A percentile compares a stretch with the other conserved stretches of the same genome.
Evolutionary conservation across 768 basidiomycete species (phyloP).

Genomic region (Termitomyces sp.): DNA sequence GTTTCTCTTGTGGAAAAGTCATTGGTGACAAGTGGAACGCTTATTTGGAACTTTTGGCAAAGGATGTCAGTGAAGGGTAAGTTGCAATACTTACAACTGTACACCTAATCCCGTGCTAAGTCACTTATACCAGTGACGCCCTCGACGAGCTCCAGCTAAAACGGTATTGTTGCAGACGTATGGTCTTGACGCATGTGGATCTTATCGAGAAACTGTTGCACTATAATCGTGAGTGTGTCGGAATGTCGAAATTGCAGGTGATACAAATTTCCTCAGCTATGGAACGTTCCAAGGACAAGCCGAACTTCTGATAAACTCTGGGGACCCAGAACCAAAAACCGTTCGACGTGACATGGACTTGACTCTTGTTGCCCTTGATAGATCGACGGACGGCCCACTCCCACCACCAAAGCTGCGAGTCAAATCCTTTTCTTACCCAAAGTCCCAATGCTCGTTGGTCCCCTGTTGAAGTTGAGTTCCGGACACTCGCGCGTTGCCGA

Average conservation of each 20-base stretch:
- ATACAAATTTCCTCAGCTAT: slow-evolving; percentile 26
- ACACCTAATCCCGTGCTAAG: background rate
- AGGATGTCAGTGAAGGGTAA: slow-evolving; percentile 86
- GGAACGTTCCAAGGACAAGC: slow-evolving; percentile 44
- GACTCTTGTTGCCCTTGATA: background rate
- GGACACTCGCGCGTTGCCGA: background rate
- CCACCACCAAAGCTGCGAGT: background rate
- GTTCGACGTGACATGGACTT: background rate
- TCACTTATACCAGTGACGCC: slow-evolving; percentile 58
- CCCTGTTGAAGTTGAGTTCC: background rate
- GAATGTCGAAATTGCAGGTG: background rate
- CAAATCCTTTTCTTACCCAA: background rate
- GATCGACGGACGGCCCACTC: background rate
- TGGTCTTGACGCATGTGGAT: slow-evolving; percentile 97
- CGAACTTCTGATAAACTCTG: slow-evolving; percentile 12
- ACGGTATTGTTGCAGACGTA: slow-evolving; percentile 93
- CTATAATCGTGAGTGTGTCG: slow-evolving; percentile 74
- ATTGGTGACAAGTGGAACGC: slow-evolving; percentile 94
- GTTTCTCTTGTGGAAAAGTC: slow-evolving; percentile 96
- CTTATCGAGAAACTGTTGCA: slow-evolving; percentile 95
- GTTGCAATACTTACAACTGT: slow-evolving; percentile 17
- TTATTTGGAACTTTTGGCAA: slow-evolving; percentile 76
- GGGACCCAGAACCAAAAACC: background rate
- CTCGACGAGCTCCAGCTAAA: slow-evolving; percentile 86
- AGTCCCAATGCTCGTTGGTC: no score